phyloP scores from a whole-genome alignment of 1,284 basidiomycete genomes.

The Pascua sp. region DNA sequence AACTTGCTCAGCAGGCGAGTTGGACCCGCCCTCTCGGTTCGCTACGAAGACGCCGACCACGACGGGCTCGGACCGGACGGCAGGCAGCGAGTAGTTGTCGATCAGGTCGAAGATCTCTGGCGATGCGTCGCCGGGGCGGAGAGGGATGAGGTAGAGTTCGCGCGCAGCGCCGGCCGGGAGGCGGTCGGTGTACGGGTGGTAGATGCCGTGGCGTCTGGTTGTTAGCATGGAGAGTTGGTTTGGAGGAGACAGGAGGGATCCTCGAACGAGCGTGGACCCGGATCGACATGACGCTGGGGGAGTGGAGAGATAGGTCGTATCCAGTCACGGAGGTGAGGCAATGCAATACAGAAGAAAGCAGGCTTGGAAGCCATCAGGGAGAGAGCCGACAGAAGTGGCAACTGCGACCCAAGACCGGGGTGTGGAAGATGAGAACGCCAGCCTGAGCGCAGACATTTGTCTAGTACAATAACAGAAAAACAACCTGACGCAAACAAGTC shows the following conservation, averaged over 20 bases:
- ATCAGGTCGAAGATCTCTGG: constrained; percentile 63
- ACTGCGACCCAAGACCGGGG: too few relatives aligned
- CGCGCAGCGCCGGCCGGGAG: constrained; percentile 69
- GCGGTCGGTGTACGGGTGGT: constrained; percentile 72
- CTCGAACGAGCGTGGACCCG: too few relatives aligned
- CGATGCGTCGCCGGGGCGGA: constrained; percentile 60
- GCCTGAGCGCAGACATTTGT: too few relatives aligned
- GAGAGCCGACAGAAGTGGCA: too few relatives aligned
- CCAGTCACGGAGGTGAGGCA: too few relatives aligned
- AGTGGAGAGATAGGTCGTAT: too few relatives aligned
- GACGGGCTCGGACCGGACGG: constrained; percentile 59
- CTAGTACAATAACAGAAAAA: too few relatives aligned
- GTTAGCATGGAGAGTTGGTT: constrained; percentile 8
- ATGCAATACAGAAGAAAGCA: too few relatives aligned
- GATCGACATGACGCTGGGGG: too few relatives aligned
- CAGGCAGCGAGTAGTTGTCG: constrained; percentile 69
- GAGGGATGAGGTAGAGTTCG: constrained; percentile 83
- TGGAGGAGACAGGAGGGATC: constrained; percentile 17
- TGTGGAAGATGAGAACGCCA: too few relatives aligned
- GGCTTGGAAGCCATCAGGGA: too few relatives aligned
- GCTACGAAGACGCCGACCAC: constrained; percentile 80
- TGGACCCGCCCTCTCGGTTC: neutral
- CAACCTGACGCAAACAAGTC: too few relatives aligned
- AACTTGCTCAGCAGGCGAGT: constrained; percentile 6
- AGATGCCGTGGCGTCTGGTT: constrained; percentile 73